phyloP scores from a whole-genome alignment of 768 basidiomycete genomes.

The Sporobolomyces roseus region DNA sequence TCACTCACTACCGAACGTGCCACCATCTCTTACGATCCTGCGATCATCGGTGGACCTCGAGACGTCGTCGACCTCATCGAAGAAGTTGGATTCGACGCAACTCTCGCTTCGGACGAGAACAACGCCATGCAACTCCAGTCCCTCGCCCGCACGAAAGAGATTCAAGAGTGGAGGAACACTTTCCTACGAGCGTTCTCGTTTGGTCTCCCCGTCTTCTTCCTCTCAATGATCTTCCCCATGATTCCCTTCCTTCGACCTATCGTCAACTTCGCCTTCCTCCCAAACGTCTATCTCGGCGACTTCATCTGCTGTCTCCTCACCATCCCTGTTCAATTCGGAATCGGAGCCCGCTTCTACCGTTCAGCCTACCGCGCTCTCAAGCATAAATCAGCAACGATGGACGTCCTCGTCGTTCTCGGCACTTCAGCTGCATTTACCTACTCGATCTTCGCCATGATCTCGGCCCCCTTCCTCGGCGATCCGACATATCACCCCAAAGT shows the following conservation, averaged over 20 bases:
- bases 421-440: conserved; percentile 92
- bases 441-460: conserved; percentile 67
- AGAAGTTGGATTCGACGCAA: conserved; percentile 85
- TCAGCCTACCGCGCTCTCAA: conserved; percentile 86
- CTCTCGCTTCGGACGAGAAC: conserved; percentile 66
- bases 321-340: conserved; percentile 87
- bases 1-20: conserved; percentile 68
- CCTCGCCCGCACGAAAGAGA: conserved; percentile 81
- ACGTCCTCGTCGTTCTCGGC: conserved; percentile 91
- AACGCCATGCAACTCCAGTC: conserved; percentile 80
- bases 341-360: conserved; percentile 79
- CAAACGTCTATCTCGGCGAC: conserved; percentile 76
- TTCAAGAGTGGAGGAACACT: conserved; percentile 78
- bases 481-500: conserved; percentile 72
- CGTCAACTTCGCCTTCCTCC: conserved; percentile 56
- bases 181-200: conserved; percentile 71
- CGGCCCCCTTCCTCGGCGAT: conserved; percentile 53
- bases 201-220: conserved; percentile 88
- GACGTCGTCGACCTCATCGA: conserved; percentile 83
- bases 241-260: conserved; percentile 61
- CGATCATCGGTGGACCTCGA: conserved; percentile 64
- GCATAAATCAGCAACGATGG: conserved; percentile 91
- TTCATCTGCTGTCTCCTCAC: conserved; percentile 70
- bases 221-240: conserved; percentile 76
- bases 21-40: conserved; percentile 69